phyloP scores from a whole-genome alignment of 192 early-diverging fungal species.

The Backusella parvicylindrica region DNA sequence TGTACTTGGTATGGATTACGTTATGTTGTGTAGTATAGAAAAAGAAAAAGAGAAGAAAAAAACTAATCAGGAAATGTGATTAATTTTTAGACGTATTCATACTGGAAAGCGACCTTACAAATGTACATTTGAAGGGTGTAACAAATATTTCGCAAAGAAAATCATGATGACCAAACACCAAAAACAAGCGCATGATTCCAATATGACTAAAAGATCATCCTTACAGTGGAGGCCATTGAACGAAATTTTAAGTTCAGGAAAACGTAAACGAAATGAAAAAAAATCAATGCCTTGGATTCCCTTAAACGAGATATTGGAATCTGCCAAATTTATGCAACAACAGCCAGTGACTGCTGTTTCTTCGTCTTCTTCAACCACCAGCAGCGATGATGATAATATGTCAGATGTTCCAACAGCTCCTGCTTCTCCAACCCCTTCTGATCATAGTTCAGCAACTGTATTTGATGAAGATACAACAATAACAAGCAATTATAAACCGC shows the following conservation, averaged over 20 bases:
- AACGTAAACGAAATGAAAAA: conserved; percentile 9
- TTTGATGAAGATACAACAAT: conserved; percentile 6
- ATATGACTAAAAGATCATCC: background rate
- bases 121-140: conserved; percentile 43
- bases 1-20: background rate
- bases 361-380: background rate
- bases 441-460: background rate
- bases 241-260: background rate
- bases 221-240: conserved; percentile 17
- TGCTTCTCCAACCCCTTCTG: background rate
- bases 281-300: conserved; percentile 1
- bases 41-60: background rate
- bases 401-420: background rate
- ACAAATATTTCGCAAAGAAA: conserved; percentile 46
- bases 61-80: background rate
- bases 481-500: background rate
- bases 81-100: conserved; percentile 54
- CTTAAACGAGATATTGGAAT: background rate
- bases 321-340: conserved; percentile 1
- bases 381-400: background rate
- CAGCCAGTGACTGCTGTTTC: background rate
- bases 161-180: conserved; percentile 46
- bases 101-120: conserved; percentile 72
- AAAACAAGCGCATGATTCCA: conserved; percentile 25
- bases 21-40: background rate